Evolutionary conservation across 2,329 filamentous ascomycete species (phyloP).

Genomic region (Salinomyces thailandicus): DNA sequence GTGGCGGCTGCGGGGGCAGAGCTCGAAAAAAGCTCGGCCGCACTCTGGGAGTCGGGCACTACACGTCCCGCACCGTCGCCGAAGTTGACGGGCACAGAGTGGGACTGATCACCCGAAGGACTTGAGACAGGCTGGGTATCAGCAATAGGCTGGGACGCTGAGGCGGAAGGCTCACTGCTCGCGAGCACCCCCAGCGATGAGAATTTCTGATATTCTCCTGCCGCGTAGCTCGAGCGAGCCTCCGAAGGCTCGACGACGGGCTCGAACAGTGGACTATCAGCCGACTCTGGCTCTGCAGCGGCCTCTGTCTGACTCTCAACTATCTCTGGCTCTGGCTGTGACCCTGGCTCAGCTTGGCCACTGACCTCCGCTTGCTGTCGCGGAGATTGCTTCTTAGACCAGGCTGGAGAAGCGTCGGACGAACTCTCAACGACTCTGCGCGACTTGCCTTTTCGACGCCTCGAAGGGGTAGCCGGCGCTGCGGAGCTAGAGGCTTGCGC

Average conservation of each 20-base stretch:
- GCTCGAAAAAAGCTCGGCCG: slow-evolving; percentile 1
- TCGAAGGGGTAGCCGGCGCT: neutral
- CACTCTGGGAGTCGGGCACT: slow-evolving; percentile 18
- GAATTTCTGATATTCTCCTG: slow-evolving; percentile 16
- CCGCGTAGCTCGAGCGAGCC: slow-evolving; percentile 20
- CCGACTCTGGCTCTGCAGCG: neutral
- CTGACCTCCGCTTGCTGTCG: neutral
- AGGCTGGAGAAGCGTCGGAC: slow-evolving; percentile 4
- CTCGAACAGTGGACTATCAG: slow-evolving; percentile 12
- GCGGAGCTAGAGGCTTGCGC: neutral
- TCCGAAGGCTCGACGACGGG: slow-evolving; percentile 10
- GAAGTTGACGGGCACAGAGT: slow-evolving; percentile 10
- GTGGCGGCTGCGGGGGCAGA: slow-evolving; percentile 3
- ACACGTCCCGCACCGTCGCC: slow-evolving; percentile 7
- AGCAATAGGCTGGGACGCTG: neutral
- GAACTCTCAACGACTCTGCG: slow-evolving; percentile 16
- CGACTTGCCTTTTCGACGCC: slow-evolving; percentile 1
- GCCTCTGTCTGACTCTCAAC: slow-evolving; percentile 12
- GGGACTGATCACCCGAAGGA: slow-evolving; percentile 3
- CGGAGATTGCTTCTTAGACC: neutral
- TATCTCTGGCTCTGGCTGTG: slow-evolving; percentile 11
- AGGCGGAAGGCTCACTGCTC: neutral
- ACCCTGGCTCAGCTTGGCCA: neutral
- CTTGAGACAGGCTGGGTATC: neutral
- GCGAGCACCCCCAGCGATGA: slow-evolving; percentile 3